A percentile compares a stretch with the other conserved stretches of the same genome.
Evolutionary conservation across 805 yeast genomes (phyloP).

Genomic region (Pichia rugopelliculosa): DNA sequence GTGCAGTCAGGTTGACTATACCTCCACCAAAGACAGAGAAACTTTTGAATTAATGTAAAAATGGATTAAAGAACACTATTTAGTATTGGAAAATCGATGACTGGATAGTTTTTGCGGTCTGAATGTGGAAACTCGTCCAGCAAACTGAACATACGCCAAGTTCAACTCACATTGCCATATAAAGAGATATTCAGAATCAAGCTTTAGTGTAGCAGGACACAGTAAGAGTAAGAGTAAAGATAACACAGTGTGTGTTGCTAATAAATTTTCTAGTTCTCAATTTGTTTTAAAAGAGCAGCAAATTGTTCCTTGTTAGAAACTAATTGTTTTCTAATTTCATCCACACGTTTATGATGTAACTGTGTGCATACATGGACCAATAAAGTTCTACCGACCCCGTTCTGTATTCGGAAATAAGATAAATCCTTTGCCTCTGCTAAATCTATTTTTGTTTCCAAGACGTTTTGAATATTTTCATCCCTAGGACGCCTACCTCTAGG

Average conservation of each 20-base stretch:
- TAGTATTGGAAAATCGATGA: too few species aligned
- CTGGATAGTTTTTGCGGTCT: too few species aligned
- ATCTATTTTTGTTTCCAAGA: background rate
- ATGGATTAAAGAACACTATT: too few species aligned
- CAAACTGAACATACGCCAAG: too few species aligned
- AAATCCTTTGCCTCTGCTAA: background rate
- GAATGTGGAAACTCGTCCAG: too few species aligned
- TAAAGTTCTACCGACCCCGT: background rate
- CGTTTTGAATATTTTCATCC: background rate
- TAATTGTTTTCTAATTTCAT: conserved; percentile 5
- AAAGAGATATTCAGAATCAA: too few species aligned
- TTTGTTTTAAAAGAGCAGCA: background rate
- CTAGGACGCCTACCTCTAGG: background rate
- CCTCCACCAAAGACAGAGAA: too few species aligned
- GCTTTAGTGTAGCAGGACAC: too few species aligned
- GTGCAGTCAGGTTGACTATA: too few species aligned
- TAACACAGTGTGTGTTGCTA: background rate
- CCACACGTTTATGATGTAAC: background rate
- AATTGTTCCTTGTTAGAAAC: conserved; percentile 1
- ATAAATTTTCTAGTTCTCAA: background rate
- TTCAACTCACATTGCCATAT: background rate
- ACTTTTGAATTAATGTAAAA: too few species aligned
- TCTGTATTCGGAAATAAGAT: background rate
- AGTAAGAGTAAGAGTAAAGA: background rate
- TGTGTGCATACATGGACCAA: background rate